Evolutionary conservation across 1,284 basidiomycete genomes (phyloP).

Genomic region (Puccinia novopanici): DNA sequence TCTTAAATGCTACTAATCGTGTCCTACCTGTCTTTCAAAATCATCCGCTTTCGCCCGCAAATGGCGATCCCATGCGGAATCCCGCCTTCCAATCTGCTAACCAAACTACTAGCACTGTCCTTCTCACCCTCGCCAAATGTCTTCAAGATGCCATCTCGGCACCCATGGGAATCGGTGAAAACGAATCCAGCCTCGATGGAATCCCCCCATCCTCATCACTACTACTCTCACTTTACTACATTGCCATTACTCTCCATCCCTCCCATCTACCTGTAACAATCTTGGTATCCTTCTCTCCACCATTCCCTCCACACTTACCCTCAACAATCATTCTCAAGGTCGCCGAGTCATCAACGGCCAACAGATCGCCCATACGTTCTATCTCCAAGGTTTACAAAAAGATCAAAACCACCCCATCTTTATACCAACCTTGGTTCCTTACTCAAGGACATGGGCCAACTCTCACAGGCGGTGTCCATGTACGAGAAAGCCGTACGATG

Average conservation of each 20-base stretch:
- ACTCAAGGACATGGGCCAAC: slow-evolving; percentile 66
- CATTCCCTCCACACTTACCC: slow-evolving; percentile 59
- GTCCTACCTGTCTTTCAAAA: slow-evolving; percentile 51
- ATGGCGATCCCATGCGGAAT: slow-evolving; percentile 56
- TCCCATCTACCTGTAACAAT: slow-evolving; percentile 68
- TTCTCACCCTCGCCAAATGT: slow-evolving; percentile 67
- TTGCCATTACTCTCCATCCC: slow-evolving; percentile 65
- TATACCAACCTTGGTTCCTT: slow-evolving; percentile 68
- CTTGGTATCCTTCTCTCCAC: slow-evolving; percentile 67
- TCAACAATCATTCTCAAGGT: slow-evolving; percentile 57
- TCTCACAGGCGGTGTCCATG: slow-evolving; percentile 64
- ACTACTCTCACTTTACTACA: slow-evolving; percentile 66
- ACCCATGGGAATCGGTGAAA: slow-evolving; percentile 54
- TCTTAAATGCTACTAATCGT: slow-evolving; percentile 60
- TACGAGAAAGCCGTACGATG: slow-evolving; percentile 64
- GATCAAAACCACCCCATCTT: slow-evolving; percentile 66
- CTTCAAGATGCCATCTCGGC: slow-evolving; percentile 62
- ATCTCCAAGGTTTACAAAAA: slow-evolving; percentile 65
- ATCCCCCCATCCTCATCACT: slow-evolving; percentile 64
- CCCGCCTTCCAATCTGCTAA: slow-evolving; percentile 54
- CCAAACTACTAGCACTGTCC: slow-evolving; percentile 64
- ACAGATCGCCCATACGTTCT: slow-evolving; percentile 65
- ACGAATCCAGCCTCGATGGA: slow-evolving; percentile 55
- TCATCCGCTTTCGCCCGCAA: slow-evolving; percentile 55
- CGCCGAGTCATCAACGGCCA: slow-evolving; percentile 56